These are phyloP conservation scores for Scedosporium aurantiacum DNA, from an alignment of 2,329 filamentous ascomycete species.

Conservation along the genomic window DNA sequence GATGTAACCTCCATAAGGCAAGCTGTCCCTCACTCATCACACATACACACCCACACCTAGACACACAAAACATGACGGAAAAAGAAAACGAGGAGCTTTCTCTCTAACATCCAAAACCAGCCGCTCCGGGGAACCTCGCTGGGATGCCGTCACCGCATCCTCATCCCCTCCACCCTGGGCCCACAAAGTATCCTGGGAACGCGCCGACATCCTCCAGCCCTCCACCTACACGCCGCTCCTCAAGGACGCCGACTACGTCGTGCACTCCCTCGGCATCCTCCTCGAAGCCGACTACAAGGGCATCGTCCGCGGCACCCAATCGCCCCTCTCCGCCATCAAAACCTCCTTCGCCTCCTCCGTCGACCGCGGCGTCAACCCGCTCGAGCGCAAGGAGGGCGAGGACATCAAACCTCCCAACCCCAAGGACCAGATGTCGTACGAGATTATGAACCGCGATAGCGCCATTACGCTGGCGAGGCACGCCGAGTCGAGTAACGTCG, in stretches of 20 bases:
- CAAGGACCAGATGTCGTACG: slow-evolving; percentile 79
- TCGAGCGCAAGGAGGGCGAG: slow-evolving; percentile 48
- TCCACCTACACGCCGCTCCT: slow-evolving; percentile 68
- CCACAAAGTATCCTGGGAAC: slow-evolving; percentile 72
- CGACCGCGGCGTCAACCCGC: slow-evolving; percentile 55
- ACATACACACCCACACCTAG: background rate
- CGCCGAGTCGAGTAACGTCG: slow-evolving; percentile 51
- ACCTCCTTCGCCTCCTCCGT: slow-evolving; percentile 65
- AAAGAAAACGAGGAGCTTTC: background rate
- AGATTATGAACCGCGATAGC: slow-evolving; percentile 90
- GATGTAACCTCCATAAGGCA: slow-evolving; percentile 88
- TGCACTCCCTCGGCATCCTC: slow-evolving; percentile 92
- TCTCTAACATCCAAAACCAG: slow-evolving; percentile 31
- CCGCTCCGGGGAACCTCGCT: slow-evolving; percentile 80
- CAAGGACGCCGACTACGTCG: slow-evolving; percentile 67
- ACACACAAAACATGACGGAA: too few relatives aligned
- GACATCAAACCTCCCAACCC: slow-evolving; percentile 54
- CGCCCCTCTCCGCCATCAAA: slow-evolving; percentile 64
- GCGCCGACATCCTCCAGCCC: slow-evolving; percentile 77
- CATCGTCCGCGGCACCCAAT: slow-evolving; percentile 72
- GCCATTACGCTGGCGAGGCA: slow-evolving; percentile 76
- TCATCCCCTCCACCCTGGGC: slow-evolving; percentile 67
- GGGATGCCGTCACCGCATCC: slow-evolving; percentile 68
- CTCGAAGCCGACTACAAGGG: slow-evolving; percentile 98
- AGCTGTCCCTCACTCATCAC: slow-evolving; percentile 8